Evolutionary conservation across 208 protist genomes (phyloP).

Genomic region (Leishmania gerbilli): DNA sequence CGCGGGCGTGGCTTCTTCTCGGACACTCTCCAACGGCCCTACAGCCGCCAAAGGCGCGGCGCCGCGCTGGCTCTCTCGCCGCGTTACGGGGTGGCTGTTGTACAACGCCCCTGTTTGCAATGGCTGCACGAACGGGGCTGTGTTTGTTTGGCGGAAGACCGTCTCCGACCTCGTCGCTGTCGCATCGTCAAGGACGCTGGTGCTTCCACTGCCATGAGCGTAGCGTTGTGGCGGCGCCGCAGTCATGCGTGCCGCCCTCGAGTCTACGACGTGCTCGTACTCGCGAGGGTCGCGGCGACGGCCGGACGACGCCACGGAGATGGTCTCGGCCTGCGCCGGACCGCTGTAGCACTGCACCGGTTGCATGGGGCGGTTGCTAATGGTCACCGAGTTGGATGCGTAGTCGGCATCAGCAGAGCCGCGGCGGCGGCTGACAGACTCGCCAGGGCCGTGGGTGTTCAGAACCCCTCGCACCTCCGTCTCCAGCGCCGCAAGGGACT

Average conservation of each 20-base stretch:
- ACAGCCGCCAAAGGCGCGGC: not conserved
- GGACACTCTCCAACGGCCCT: not conserved
- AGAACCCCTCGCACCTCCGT: conserved; percentile 59
- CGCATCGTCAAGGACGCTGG: not conserved
- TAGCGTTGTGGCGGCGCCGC: conserved; percentile 2
- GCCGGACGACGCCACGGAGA: conserved; percentile 11
- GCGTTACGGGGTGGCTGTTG: conserved; percentile 13
- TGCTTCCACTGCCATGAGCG: not conserved
- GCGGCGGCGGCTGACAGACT: conserved; percentile 25
- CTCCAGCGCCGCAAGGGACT: conserved; percentile 56
- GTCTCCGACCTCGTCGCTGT: not conserved
- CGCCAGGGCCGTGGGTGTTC: conserved; percentile 33
- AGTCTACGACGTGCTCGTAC: conserved; percentile 30
- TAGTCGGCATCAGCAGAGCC: conserved; percentile 2
- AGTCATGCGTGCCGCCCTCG: not conserved
- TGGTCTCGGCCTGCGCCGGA: not conserved
- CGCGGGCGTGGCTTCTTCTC: not conserved
- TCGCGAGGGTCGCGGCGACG: conserved; percentile 24
- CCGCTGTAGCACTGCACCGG: not conserved
- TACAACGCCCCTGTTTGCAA: not conserved
- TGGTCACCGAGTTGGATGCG: conserved; percentile 10
- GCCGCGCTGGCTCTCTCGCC: conserved; percentile 6
- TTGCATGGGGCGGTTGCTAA: conserved; percentile 13
- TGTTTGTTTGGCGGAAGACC: conserved; percentile 5
- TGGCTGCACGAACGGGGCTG: conserved; percentile 6